Base-by-base conservation (phyloP, 768 basidiomycete species). In the Leccinum boreale region DNA sequence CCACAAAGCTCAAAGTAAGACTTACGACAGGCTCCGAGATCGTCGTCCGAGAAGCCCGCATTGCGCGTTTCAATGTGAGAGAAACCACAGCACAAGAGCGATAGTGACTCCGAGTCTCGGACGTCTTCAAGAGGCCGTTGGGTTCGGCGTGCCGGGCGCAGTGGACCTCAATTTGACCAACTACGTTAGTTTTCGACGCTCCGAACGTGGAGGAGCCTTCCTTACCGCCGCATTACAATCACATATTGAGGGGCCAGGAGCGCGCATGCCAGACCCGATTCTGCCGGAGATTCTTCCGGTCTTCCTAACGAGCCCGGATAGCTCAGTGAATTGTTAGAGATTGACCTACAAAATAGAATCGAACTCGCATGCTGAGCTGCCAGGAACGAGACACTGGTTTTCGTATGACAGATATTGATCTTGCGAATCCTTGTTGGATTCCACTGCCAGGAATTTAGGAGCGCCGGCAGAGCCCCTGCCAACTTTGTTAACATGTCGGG, bases 31-130 rank as follows among this genome's bases (percentile, higher is more conserved):
- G 54, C 50, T 56, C 56, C 23, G 50, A 19, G 51, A 31, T 2
- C 10, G 46, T 46, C n/a, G 56, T 55, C 50, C 57, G 51, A 56
- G 44, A 51, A 59, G 62, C 5, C 1, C 50, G 59, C 53, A 46
- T 23, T n/a, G 58, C 7, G 44, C 57, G 58, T 28, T 53, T 58
- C 57, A 3, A 26, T 21, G 36, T 14, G n/a, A n/a, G 15, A 36
- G 35, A 36, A 49, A 52, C 19, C 45, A 19, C 15, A 10, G 36
- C 15, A 23, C n/a, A 44, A 12, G 19, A 44, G 42, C 10, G 21
- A 51, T 35, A 8, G 31, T 33, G 33, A 21, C 19, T 21, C 42
- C 19, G 42, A 6, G 42, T 12, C 46, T 42, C 39, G n/a, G 33
- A 47, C n/a, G 9, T 57, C 45, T 29, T 47, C 36, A 26, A 54